These are phyloP conservation scores for Gynochthodes officinalis DNA, from an alignment of 257 asterid species.

Conservation along the genomic window DNA sequence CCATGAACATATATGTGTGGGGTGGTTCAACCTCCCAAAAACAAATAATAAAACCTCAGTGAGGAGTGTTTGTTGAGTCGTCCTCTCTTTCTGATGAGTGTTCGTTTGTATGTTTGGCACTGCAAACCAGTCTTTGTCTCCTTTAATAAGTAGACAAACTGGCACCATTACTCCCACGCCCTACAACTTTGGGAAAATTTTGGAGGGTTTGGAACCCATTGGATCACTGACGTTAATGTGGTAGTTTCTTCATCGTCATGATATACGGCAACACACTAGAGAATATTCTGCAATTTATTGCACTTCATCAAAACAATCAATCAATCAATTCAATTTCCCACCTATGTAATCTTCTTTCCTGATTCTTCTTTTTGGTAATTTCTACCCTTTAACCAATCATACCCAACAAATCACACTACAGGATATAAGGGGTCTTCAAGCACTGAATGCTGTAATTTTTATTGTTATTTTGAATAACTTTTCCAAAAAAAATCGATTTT, in stretches of 20 bases:
- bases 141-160: not conserved
- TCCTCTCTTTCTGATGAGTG: constrained; percentile 6
- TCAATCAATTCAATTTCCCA: too few species aligned
- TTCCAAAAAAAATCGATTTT: too few species aligned
- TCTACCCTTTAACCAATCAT: too few species aligned
- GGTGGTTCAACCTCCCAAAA: not conserved
- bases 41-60: not conserved
- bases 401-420: too few species aligned
- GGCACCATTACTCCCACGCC: not conserved
- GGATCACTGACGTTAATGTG: too few species aligned
- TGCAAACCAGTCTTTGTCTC: not conserved
- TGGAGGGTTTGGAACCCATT: not conserved
- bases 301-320: not conserved
- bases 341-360: too few species aligned
- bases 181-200: not conserved
- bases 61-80: not conserved
- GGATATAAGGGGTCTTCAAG: too few species aligned
- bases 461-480: too few species aligned
- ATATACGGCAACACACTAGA: not conserved
- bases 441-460: too few species aligned
- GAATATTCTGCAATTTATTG: not conserved
- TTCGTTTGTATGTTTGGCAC: not conserved
- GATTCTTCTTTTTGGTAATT: too few species aligned
- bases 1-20: too few species aligned
- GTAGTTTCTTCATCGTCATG: too few species aligned